Base-by-base conservation (phyloP, 192 early-diverging fungal genomes). In the Geranomyces variabilis region DNA sequence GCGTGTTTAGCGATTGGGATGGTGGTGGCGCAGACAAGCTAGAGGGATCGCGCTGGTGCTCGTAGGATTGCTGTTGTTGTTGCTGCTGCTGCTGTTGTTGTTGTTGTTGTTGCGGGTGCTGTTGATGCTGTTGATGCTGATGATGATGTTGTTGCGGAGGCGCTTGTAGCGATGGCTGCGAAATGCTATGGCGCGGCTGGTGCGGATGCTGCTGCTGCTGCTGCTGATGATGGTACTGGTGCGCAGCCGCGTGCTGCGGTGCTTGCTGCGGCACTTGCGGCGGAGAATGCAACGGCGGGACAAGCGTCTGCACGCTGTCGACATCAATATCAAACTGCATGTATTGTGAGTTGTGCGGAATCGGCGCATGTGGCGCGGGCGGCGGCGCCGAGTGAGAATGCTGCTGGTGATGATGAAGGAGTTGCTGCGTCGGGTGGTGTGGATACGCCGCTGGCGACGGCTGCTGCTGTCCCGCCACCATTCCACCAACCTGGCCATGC, bases 281-380 rank as follows among this genome's bases (percentile, higher is more conserved):
- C 36, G 36, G 36, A 10, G 60, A 34, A 26, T 12, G 0, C 7
- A 30, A 26, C 30, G 31, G 60, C 31, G 66, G 66, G 51, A 24
- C 58, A 15, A 68, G 51, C 6, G 36, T 29, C n/a, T 68, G 48
- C 9, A 68, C 43, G 24, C 22, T 36, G 51, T 68, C 66, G 14
- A 68, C n/a, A 22, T 68, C 66, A 0, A 68, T 33, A 36, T 68
- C 66, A 36, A 68, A 68, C 53, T 68, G 66, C 66, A 68, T 68
- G 31, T 68, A 68, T 17, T 13, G 51, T 8, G 66, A 24, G 36
- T 68, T 30, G 48, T 68, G 66, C 28, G 48, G 66, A 17, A 49
- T 30, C 15, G 66, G 66, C 21, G 47, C 49, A 33, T 60, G 58
- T 17, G 58, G 58, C 19, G 22, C 21, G 6, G 58, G 58, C 15